Conservation (phyloP, 768 basidiomycete species). For the Auricularia auricula-judae region DNA sequence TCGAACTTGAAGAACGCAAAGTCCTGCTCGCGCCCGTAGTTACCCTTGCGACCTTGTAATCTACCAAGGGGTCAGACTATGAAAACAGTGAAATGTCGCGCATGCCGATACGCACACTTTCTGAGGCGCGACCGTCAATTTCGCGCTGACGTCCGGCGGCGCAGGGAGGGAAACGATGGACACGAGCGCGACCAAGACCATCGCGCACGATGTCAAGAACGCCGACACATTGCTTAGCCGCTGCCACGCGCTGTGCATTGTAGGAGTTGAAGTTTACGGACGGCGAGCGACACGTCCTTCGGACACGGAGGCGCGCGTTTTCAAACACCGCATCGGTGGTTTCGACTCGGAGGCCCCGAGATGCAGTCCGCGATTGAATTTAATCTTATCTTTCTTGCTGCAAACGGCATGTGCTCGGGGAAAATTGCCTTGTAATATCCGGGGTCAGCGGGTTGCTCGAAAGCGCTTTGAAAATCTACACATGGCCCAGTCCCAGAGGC, state of each 20-base stretch:
- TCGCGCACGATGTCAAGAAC: constrained; percentile 61
- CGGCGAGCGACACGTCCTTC: no score
- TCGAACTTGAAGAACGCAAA: constrained; percentile 75
- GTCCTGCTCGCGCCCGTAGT: constrained; percentile 39
- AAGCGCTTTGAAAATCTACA: no score
- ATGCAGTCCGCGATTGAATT: no score
- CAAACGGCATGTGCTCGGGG: no score
- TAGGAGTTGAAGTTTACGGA: background rate
- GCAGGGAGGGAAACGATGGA: constrained; percentile 65
- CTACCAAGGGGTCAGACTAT: constrained; percentile 3
- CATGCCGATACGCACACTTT: constrained; percentile 55
- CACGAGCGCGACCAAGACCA: constrained; percentile 58
- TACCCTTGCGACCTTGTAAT: constrained; percentile 5
- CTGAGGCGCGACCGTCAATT: constrained; percentile 37
- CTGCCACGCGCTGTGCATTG: constrained; percentile 62
- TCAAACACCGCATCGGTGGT: no score
- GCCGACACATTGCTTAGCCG: constrained; percentile 67
- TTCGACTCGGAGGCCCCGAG: no score
- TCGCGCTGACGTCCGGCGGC: constrained; percentile 21
- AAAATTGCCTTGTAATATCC: no score
- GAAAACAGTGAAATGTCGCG: background rate
- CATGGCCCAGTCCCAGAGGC: background rate
- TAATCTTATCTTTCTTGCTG: no score
- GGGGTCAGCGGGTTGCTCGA: no score
- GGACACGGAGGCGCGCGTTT: no score